Percentiles rank a stretch among this genome's conserved stretches.
These are phyloP conservation scores for Parsonsia alboflavescens DNA, from an alignment of 257 asterid genomes.

Conservation along the genomic window DNA sequence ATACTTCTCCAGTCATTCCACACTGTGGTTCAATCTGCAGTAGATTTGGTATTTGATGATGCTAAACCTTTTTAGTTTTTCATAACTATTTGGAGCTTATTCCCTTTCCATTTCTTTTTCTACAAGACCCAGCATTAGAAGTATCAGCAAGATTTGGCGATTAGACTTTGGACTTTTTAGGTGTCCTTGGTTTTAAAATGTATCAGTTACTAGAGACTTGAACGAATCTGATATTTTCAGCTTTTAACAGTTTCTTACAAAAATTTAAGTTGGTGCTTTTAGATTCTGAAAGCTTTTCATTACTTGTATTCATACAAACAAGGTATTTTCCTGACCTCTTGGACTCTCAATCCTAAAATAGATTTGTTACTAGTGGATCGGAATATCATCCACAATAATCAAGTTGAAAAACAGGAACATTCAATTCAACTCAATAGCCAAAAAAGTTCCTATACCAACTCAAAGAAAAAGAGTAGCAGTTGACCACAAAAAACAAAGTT, in stretches of 20 bases:
- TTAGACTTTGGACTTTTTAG: background rate
- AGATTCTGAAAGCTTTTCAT: background rate
- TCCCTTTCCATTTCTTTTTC: background rate
- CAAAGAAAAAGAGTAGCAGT: background rate
- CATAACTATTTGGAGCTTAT: background rate
- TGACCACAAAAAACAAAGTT: background rate
- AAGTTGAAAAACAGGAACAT: background rate
- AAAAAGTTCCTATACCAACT: background rate
- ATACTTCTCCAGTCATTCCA: background rate
- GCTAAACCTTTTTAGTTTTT: background rate
- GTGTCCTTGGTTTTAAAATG: background rate
- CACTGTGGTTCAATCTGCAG: background rate
- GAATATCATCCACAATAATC: background rate
- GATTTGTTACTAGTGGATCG: background rate
- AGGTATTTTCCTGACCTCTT: background rate
- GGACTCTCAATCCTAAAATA: background rate
- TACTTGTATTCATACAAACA: background rate
- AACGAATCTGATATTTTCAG: background rate
- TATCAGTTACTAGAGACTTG: background rate
- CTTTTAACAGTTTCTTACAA: background rate
- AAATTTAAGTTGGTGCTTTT: background rate
- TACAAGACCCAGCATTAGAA: background rate
- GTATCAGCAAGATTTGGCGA: background rate
- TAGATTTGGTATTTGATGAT: background rate
- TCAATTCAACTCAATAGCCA: slow-evolving; percentile 1